Evolutionary conservation across 257 asterid genomes (phyloP), one percentile per base, ranked within the genome.

Genomic region (Jacaranda mimosifolia): DNA sequence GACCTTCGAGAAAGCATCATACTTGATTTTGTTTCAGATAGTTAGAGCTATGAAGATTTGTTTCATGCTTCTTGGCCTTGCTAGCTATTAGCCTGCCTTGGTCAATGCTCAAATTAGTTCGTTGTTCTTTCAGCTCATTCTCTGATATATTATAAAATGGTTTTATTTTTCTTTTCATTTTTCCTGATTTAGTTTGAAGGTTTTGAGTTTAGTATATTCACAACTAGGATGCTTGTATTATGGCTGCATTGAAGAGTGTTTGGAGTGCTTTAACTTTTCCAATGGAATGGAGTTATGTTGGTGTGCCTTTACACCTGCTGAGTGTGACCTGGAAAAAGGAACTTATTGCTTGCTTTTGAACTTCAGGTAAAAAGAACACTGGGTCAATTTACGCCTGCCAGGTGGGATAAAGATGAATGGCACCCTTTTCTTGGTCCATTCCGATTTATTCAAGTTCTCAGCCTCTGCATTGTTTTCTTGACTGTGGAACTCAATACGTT

Each of bases 321-420:
- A 26, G 32, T 26, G 17, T 14, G 62, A 74, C 35, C 78, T 48
- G 39, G 45, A n/a, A 63, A 46, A 10, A 43, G 36, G 8, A n/a
- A 60, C 64, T 19, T 51, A 49, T n/a, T 26, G 56, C 38, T 40
- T 56, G 14, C 70, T 14, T 36, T 17, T 40, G 52, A 7, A 69
- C 80, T 84, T 9, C 81, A 92, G 98, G 98, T 94, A 6, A 92
- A 83, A 83, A 85, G 97, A 79, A 91, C 98, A 12, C 85, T 94
- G 46, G 96, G 95, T 39, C 98, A 94, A 73, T 94, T 94, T 76
- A 94, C 99, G 63, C 99, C 97, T 14, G 99, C 98, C 46, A 88
- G 73, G 70, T 94, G 98, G 99, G 99, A 94, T 84, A 92, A 91
- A 86, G 98, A 94, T 75, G 99, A 94, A 83, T 92, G 99, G 98